A percentile compares a stretch with the other conserved stretches of the same genome.
phyloP scores from a whole-genome alignment of 805 yeast genomes.

The Saccharomycopsis synnaedendra region DNA sequence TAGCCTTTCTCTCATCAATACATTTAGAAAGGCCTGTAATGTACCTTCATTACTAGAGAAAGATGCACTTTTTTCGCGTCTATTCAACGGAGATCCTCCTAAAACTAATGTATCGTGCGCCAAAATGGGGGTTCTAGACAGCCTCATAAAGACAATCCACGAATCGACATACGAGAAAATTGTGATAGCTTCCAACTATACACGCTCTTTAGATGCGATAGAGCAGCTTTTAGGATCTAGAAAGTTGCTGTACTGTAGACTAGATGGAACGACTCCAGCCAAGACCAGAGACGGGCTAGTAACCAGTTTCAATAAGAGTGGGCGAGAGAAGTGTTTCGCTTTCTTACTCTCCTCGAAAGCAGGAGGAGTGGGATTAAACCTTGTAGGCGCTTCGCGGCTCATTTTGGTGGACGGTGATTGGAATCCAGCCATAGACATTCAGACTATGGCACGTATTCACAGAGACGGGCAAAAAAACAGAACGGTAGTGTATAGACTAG shows the following conservation, averaged over 20 bases:
- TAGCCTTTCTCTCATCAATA: conserved; percentile 58
- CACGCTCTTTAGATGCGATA: conserved; percentile 73
- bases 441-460: conserved; percentile 96
- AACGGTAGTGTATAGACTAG: conserved; percentile 68
- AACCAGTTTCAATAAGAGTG: conserved; percentile 47
- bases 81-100: conserved; percentile 11
- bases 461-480: conserved; percentile 86
- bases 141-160: conserved; percentile 40
- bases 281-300: conserved; percentile 57
- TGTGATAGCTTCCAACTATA: conserved; percentile 79
- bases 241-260: conserved; percentile 41
- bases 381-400: conserved; percentile 87
- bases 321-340: conserved; percentile 33
- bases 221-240: conserved; percentile 30
- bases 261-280: conserved; percentile 80
- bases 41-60: conserved; percentile 53
- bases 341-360: conserved; percentile 80
- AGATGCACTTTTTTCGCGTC: conserved; percentile 31
- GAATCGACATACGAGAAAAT: conserved; percentile 50
- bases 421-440: conserved; percentile 98
- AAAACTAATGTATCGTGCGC: conserved; percentile 4
- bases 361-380: conserved; percentile 88
- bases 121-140: conserved; percentile 33
- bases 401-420: conserved; percentile 87
- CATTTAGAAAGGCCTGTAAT: conserved; percentile 73